Evolutionary conservation across 2,329 filamentous ascomycete species (phyloP), one percentile per base, ranked within the genome.

Genomic region (Trichoderma sp.): DNA sequence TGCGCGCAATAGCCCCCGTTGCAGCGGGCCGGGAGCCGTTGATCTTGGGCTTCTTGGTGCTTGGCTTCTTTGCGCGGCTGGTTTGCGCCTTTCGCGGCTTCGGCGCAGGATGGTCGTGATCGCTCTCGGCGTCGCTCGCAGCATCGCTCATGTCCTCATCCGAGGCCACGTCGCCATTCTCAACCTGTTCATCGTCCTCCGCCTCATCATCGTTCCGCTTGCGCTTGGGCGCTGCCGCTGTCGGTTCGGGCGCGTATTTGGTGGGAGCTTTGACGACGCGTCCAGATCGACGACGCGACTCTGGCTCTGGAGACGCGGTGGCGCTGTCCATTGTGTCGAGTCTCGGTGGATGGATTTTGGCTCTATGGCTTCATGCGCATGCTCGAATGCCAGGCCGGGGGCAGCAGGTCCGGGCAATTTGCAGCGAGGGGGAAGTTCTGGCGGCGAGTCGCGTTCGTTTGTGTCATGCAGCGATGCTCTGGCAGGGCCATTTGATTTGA

Each of bases 261-360:
- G 88, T 83, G 63, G 91, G 90, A 45, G 86, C 87, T 81, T 86
- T 89, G 77, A 90, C 87, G 85, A 91, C 91, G 90, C 91, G 91
- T 90, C 91, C 90, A 50, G 92, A 93, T 78, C 91, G 90, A 83
- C 92, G 91, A 87, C 89, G 88, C 84, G 88, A 84, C 77, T 87
- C 86, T 77, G 86, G 85, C 74, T 88, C 87, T 77, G 88, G 87
- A 67, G 89, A 88, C 78, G 86, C 85, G 80, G 86, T 88, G 83
- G 87, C 86, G 85, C 89, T 89, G 79, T 90, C 88, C 84, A 88
- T 87, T 78, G 65, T 68, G 72, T 68, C 69, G 63, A 16, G 29
- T 68, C 11, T 63, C 21, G 24, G 21, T 29, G n/a, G 45, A 53
- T 59, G 64, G 8, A 6, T 45, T 53, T 35, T 63, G 67, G 29